Base-by-base conservation (phyloP, 768 basidiomycete species). In the Suillus paluster region DNA sequence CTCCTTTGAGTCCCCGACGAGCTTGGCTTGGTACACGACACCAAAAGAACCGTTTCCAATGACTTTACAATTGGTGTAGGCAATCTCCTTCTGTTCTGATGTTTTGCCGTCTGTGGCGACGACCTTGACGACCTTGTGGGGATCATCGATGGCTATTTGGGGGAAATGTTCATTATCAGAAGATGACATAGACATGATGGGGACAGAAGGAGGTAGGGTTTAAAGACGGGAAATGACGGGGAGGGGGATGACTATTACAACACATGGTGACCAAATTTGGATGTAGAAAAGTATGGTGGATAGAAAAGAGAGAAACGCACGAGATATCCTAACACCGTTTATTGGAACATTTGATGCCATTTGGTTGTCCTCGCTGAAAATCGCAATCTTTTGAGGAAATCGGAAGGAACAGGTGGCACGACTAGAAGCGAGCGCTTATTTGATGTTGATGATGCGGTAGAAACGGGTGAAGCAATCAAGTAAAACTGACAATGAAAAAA, bases 1-100 rank as follows among this genome's bases (percentile, higher is more conserved):
- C 62, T 91, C 86, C 71, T 86, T 85, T 48, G 83, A 78, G 9
- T 83, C 82, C 15, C 82, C 82, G 55, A 95, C 81, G 59, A 98
- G 87, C 78, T 88, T 94, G 62, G 96, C 97, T 67, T 95, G 94
- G 77, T 96, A 99, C 66, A 99, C 97, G 76, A 99, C 96, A 68
- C 97, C 97, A 71, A 99, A 99, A 62, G 95, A 97, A 77, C 97
- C 97, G 73, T 99, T 99, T 60, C 97, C 97, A 72, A 96, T 92
- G 73, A 99, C 94, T 80, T 97, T 99, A 84, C 92, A 97, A 76
- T 93, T 95, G 69, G 93, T 97, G 81, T 99, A 99, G 53, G 89
- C 85, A 71, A 99, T 88, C 69, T 95, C 91, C 71, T 85, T 84
- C 65, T 91, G 89, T 55, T 92, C 91, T 70, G 93, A 95, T 7